Conservation (phyloP, 1,284 basidiomycete genomes). For the Ustilago hordei region DNA sequence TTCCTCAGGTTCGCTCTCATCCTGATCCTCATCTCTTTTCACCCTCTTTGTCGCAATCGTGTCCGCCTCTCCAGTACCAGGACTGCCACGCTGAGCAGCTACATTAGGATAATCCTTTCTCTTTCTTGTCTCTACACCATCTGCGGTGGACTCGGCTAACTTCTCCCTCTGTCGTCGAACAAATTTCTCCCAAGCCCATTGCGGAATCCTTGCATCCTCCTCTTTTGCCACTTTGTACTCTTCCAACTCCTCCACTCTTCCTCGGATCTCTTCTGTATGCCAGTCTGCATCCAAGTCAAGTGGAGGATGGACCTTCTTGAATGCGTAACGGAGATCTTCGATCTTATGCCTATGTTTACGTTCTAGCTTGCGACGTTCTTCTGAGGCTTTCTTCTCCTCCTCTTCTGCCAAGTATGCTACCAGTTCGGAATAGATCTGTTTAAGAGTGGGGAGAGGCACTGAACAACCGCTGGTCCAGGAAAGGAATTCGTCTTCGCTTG, state of each 20-base stretch:
- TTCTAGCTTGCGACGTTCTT: slow-evolving; percentile 82
- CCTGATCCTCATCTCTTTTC: slow-evolving; percentile 18
- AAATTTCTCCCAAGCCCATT: slow-evolving; percentile 64
- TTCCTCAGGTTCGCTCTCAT: slow-evolving; percentile 44
- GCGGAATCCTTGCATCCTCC: slow-evolving; percentile 50
- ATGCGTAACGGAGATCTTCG: slow-evolving; percentile 94
- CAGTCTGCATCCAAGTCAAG: slow-evolving; percentile 49
- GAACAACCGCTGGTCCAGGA: slow-evolving; percentile 47
- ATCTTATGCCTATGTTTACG: slow-evolving; percentile 85
- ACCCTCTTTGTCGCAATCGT: slow-evolving; percentile 11
- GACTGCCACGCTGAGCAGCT: background rate
- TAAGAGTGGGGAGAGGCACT: slow-evolving; percentile 26
- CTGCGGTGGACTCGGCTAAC: slow-evolving; percentile 10
- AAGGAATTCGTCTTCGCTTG: slow-evolving; percentile 73
- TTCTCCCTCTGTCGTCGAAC: slow-evolving; percentile 60
- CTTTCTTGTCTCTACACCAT: slow-evolving; percentile 15
- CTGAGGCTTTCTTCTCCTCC: slow-evolving; percentile 67
- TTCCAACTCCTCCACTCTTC: slow-evolving; percentile 23
- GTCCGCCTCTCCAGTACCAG: background rate
- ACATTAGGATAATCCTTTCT: slow-evolving; percentile 21
- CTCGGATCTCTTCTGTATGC: slow-evolving; percentile 21
- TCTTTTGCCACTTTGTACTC: slow-evolving; percentile 47
- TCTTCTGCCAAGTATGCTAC: slow-evolving; percentile 36
- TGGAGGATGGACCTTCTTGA: slow-evolving; percentile 86
- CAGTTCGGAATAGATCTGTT: slow-evolving; percentile 26